phyloP scores from a whole-genome alignment of 2,329 filamentous ascomycete genomes.

The Nectriaceae sp. region DNA sequence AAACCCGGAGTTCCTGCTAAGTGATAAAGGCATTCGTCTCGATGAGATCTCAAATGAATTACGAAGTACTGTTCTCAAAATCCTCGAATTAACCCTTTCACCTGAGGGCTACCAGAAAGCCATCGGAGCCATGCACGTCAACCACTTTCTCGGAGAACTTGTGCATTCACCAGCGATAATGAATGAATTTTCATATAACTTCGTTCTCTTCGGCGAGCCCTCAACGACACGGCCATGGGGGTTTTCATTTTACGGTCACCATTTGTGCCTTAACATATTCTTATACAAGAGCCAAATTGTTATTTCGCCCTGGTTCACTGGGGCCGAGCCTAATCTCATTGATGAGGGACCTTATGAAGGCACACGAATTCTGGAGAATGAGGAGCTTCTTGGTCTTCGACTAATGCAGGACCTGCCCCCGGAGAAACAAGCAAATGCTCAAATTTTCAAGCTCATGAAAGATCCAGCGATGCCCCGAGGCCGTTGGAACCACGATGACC shows the following conservation, averaged over 20 bases:
- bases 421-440: conserved; percentile 50
- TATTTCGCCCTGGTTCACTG: conserved; percentile 75
- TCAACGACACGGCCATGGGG: conserved; percentile 65
- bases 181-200: conserved; percentile 78
- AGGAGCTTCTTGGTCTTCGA: conserved; percentile 64
- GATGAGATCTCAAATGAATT: conserved; percentile 55
- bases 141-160: conserved; percentile 72
- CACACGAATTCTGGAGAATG: conserved; percentile 64
- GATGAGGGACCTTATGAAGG: conserved; percentile 64
- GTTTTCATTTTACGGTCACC: conserved; percentile 76
- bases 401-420: conserved; percentile 66
- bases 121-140: conserved; percentile 69
- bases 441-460: conserved; percentile 59
- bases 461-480: conserved; percentile 67
- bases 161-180: conserved; percentile 62
- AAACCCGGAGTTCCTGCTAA: conserved; percentile 74
- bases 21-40: conserved; percentile 68
- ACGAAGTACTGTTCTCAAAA: conserved; percentile 51
- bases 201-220: conserved; percentile 68
- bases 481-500: conserved; percentile 80
- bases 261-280: conserved; percentile 73
- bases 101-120: conserved; percentile 73
- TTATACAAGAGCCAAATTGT: conserved; percentile 66
- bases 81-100: conserved; percentile 63
- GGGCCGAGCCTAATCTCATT: conserved; percentile 77